phyloP scores from a whole-genome alignment of 768 basidiomycete species.

The Peribolospora kevripleyi region DNA sequence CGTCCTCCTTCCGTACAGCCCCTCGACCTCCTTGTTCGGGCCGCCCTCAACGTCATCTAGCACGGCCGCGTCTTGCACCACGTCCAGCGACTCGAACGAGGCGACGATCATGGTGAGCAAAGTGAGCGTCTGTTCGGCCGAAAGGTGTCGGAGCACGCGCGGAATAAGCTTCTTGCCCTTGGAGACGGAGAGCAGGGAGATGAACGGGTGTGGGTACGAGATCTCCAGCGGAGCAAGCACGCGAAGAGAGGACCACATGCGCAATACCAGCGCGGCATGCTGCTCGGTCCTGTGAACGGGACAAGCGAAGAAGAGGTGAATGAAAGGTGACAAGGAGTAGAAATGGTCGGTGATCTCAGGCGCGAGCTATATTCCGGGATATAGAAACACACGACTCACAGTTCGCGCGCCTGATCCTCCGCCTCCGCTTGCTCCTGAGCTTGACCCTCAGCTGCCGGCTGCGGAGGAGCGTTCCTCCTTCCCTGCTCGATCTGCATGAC shows the following conservation, averaged over 20 bases:
- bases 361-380: too few species aligned
- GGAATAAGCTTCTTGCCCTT: constrained; percentile 88
- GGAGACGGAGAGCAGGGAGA: constrained; percentile 59
- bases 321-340: too few species aligned
- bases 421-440: constrained; percentile 17
- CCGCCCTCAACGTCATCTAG: constrained; percentile 36
- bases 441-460: constrained; percentile 10
- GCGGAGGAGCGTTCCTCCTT: constrained; percentile 2
- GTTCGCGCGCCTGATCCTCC: constrained; percentile 16
- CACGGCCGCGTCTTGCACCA: constrained; percentile 49
- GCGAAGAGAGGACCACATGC: not conserved
- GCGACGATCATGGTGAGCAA: constrained; percentile 76
- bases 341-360: too few species aligned
- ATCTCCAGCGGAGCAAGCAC: constrained; percentile 24
- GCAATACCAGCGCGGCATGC: not conserved
- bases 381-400: not conserved
- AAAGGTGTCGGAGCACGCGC: constrained; percentile 61
- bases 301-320: not conserved
- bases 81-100: constrained; percentile 81
- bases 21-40: constrained; percentile 23
- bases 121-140: constrained; percentile 53
- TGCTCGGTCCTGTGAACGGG: not conserved
- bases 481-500: constrained; percentile 60
- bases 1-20: constrained; percentile 15
- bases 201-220: constrained; percentile 67